phyloP scores from a whole-genome alignment of 352 stramenopile genomes.

The Phytophthora sp. region DNA sequence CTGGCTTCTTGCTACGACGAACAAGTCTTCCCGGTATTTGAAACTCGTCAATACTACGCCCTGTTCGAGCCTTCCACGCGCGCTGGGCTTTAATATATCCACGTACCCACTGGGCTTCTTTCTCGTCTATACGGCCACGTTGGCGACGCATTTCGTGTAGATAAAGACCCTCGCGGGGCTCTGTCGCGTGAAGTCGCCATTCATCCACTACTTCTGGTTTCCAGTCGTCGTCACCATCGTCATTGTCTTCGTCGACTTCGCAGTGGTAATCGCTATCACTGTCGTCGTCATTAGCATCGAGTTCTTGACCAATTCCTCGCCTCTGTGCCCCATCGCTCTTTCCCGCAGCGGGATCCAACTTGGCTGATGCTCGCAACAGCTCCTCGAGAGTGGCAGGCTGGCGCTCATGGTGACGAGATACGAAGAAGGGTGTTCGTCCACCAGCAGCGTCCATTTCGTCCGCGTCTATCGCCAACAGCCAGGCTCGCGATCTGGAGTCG shows the following conservation, averaged over 20 bases:
- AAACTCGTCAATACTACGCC: slow-evolving; percentile 36
- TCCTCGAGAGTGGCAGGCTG: slow-evolving; percentile 22
- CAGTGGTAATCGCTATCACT: slow-evolving; percentile 33
- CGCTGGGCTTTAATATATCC: slow-evolving; percentile 33
- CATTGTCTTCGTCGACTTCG: slow-evolving; percentile 12
- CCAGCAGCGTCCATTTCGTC: slow-evolving; percentile 6
- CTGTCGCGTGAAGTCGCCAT: slow-evolving; percentile 23
- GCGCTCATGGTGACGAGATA: slow-evolving; percentile 23
- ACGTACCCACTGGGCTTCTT: slow-evolving; percentile 29
- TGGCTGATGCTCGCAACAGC: slow-evolving; percentile 10
- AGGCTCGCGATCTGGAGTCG: neutral
- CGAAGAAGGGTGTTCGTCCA: slow-evolving; percentile 4
- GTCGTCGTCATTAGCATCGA: slow-evolving; percentile 7
- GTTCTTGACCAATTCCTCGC: neutral
- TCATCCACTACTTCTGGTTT: slow-evolving; percentile 43
- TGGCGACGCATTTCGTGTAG: slow-evolving; percentile 33
- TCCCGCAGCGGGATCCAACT: neutral
- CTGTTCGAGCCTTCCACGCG: slow-evolving; percentile 25
- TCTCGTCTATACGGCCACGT: slow-evolving; percentile 24
- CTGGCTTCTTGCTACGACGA: slow-evolving; percentile 1
- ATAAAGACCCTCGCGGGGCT: slow-evolving; percentile 33
- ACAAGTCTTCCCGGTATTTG: neutral
- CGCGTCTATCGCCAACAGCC: neutral
- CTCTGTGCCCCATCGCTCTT: too few species aligned
- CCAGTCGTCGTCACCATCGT: slow-evolving; percentile 24